phyloP scores from a whole-genome alignment of 2,329 filamentous ascomycete species.

The Diaporthe sp. region DNA sequence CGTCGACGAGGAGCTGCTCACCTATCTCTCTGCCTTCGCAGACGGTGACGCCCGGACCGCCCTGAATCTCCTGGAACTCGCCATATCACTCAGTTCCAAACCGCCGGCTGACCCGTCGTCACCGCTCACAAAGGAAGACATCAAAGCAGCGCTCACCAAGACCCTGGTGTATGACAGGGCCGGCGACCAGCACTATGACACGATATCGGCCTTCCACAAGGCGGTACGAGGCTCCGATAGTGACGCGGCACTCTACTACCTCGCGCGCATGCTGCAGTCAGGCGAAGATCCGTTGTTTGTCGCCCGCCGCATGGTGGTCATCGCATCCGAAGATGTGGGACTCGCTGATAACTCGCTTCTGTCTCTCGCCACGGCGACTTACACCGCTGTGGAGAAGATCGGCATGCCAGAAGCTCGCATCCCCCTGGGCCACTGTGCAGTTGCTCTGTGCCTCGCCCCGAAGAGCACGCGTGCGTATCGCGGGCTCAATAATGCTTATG shows the following conservation, averaged over 20 bases:
- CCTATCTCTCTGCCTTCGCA: slow-evolving; percentile 86
- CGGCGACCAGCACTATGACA: slow-evolving; percentile 97
- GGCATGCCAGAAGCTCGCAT: slow-evolving; percentile 97
- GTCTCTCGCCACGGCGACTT: slow-evolving; percentile 85
- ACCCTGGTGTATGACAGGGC: slow-evolving; percentile 95
- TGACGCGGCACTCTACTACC: slow-evolving; percentile 93
- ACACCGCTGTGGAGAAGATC: slow-evolving; percentile 91
- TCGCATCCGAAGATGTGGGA: slow-evolving; percentile 94
- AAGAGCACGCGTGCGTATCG: slow-evolving; percentile 93
- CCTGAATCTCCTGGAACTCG: slow-evolving; percentile 91
- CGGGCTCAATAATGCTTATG: slow-evolving; percentile 83
- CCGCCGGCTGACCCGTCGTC: slow-evolving; percentile 36
- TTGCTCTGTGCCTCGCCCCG: slow-evolving; percentile 83
- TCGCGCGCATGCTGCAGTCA: slow-evolving; percentile 94
- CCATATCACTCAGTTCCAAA: slow-evolving; percentile 78
- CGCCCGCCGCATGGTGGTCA: slow-evolving; percentile 92
- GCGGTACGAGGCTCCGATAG: slow-evolving; percentile 89
- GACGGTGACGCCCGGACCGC: slow-evolving; percentile 95
- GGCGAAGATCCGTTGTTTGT: slow-evolving; percentile 96
- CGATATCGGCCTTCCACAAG: slow-evolving; percentile 97
- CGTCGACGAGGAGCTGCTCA: slow-evolving; percentile 82
- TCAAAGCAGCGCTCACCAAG: slow-evolving; percentile 89
- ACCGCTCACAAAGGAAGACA: slow-evolving; percentile 77
- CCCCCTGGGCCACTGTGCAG: slow-evolving; percentile 87
- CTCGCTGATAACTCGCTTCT: slow-evolving; percentile 89